Conservation (phyloP, 106 monocot species). For the Acorus gramineus region DNA sequence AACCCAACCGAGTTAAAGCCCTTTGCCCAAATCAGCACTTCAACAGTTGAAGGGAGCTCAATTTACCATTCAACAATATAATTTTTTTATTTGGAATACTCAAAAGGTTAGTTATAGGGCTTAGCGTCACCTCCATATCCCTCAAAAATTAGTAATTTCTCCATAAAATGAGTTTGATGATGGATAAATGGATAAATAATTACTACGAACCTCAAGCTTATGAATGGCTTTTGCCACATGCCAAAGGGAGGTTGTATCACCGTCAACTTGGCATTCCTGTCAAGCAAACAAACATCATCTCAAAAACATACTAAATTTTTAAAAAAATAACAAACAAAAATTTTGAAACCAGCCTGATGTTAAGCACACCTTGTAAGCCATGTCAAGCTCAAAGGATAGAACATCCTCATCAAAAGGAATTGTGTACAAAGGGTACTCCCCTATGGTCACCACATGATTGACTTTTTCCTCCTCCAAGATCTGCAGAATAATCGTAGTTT, state of each 20-base stretch:
- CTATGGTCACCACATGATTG: slow-evolving; percentile 65
- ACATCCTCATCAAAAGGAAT: slow-evolving; percentile 95
- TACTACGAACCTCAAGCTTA: slow-evolving; percentile 69
- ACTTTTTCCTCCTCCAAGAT: slow-evolving; percentile 86
- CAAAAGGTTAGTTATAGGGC: too few species aligned
- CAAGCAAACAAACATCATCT: slow-evolving; percentile 3
- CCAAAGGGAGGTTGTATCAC: slow-evolving; percentile 95
- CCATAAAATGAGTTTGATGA: neutral
- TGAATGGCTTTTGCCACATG: slow-evolving; percentile 97
- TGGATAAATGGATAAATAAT: slow-evolving; percentile 1
- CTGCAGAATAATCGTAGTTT: slow-evolving; percentile 19
- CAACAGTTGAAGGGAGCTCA: too few species aligned
- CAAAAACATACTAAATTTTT: neutral
- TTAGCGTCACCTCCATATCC: too few species aligned
- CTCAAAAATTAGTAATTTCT: neutral
- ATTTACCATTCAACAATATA: too few species aligned
- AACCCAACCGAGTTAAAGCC: too few species aligned
- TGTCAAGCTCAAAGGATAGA: slow-evolving; percentile 86
- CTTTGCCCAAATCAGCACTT: too few species aligned
- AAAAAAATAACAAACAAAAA: neutral
- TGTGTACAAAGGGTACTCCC: slow-evolving; percentile 79
- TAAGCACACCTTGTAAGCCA: slow-evolving; percentile 51
- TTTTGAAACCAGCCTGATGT: neutral
- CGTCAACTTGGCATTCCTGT: slow-evolving; percentile 87
- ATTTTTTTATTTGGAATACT: too few species aligned